Conservation (phyloP, 805 yeast genomes). For the Candida tammaniensis region DNA sequence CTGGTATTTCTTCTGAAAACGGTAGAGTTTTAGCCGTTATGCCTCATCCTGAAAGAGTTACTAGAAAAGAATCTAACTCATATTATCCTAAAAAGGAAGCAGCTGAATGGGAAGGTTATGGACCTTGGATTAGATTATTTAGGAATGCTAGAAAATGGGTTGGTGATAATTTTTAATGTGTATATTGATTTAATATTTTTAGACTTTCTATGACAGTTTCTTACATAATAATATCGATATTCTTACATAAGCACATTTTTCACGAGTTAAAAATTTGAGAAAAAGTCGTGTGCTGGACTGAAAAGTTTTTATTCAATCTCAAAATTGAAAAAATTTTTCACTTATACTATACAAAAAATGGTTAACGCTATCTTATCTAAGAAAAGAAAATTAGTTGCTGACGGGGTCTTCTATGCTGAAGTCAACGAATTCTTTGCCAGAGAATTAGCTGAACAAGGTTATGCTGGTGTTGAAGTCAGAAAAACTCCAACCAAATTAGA, state of each 20-base stretch:
- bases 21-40: slow-evolving; percentile 97
- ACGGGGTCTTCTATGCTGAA: slow-evolving; percentile 99
- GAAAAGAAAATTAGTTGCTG: slow-evolving; percentile 99
- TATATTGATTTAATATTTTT: not conserved
- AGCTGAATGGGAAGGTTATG: slow-evolving; percentile 73
- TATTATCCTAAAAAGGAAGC: slow-evolving; percentile 71
- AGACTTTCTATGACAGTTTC: not conserved
- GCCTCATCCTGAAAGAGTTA: slow-evolving; percentile 99
- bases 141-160: slow-evolving; percentile 95
- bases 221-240: not conserved
- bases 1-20: slow-evolving; percentile 85
- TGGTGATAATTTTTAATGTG: slow-evolving; percentile 28
- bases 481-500: slow-evolving; percentile 97
- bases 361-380: slow-evolving; percentile 67
- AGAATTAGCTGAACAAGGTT: slow-evolving; percentile 99
- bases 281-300: slow-evolving; percentile 5
- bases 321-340: slow-evolving; percentile 7
- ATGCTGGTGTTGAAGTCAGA: slow-evolving; percentile 99
- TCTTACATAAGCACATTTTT: slow-evolving; percentile 5
- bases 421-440: slow-evolving; percentile 99
- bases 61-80: slow-evolving; percentile 84
- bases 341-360: slow-evolving; percentile 17
- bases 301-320: slow-evolving; percentile 8
- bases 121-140: slow-evolving; percentile 95
- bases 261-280: not conserved